Base-by-base conservation (phyloP, 2,329 filamentous ascomycete species). In the Calcarisporium arbuscula region DNA sequence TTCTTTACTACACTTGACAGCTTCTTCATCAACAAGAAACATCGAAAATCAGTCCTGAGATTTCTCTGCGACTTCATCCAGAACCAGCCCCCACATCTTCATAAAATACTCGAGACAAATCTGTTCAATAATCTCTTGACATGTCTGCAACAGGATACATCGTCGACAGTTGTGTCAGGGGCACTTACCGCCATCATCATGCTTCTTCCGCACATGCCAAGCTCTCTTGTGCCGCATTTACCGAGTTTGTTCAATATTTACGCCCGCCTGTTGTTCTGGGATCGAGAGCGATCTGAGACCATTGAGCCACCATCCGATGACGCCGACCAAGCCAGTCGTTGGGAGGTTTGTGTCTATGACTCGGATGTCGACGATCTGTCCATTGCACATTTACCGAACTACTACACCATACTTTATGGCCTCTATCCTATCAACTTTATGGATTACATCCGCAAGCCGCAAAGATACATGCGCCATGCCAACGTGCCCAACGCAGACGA, bases 371-470 rank as follows among this genome's bases (percentile, higher is more conserved):
- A 83, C 34, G 75, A 77, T 27, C 68, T 70, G 6, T 64, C 70
- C 4, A 74, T 86, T 3, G 76, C 80, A 5, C 80, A 85, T 40
- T 67, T 90, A 2, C 61, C 80, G 34, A 76, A 80, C 46, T 89
- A 86, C 56, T 92, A 88, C 48, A 89, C 84, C 4, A 81, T 88
- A 18, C 67, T 92, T 1, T 92, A 92, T 47, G 86, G 85, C 0
- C 62, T 92, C 5, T 92, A 90, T 44, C 85, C 85, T 2, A 75
- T 90, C 51, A 90, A 90, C 53, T 87, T 92, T 47, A 83, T 87
- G 75, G 82, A 82, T 56, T 92, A 90, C 52, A 82, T 92, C 42
- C 75, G 85, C 37, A 90, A 90, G 51, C 85, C 85, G 4, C 78
- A 87, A 46, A 77, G 82, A 43, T 90, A 84, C 51, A 65, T 92